A percentile compares a stretch with the other conserved stretches of the same genome.
Evolutionary conservation across 2,329 filamentous ascomycete genomes (phyloP).

Genomic region (Magnaporthiopsis incrustans): DNA sequence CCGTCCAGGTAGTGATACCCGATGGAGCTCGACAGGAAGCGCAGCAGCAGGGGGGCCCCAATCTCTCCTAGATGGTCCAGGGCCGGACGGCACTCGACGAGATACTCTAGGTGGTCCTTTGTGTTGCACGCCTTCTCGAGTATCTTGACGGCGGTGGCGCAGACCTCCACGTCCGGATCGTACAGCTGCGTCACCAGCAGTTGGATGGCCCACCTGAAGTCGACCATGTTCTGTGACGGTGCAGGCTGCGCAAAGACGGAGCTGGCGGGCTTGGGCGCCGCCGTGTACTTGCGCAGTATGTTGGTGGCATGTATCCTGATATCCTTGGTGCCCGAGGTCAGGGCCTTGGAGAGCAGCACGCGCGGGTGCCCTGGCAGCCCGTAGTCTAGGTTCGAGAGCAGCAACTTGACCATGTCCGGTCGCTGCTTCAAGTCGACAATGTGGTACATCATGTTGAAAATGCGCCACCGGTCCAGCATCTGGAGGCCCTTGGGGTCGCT

Average conservation of each 20-base stretch:
- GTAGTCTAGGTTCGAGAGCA: slow-evolving; percentile 90
- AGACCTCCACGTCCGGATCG: slow-evolving; percentile 94
- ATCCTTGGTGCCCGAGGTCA: slow-evolving; percentile 85
- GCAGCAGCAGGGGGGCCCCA: slow-evolving; percentile 81
- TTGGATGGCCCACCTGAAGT: slow-evolving; percentile 93
- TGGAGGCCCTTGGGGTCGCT: slow-evolving; percentile 74
- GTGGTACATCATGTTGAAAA: slow-evolving; percentile 99
- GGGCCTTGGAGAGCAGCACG: slow-evolving; percentile 85
- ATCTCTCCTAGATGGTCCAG: slow-evolving; percentile 96
- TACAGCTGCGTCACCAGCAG: slow-evolving; percentile 97
- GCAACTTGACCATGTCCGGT: slow-evolving; percentile 80
- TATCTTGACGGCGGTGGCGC: slow-evolving; percentile 92
- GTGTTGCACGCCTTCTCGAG: slow-evolving; percentile 95
- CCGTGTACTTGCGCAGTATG: slow-evolving; percentile 79
- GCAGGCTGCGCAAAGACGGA: slow-evolving; percentile 14
- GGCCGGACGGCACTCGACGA: slow-evolving; percentile 90
- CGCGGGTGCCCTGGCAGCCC: slow-evolving; percentile 80
- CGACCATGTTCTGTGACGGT: slow-evolving; percentile 37
- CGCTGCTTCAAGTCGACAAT: slow-evolving; percentile 87
- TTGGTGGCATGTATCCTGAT: slow-evolving; percentile 88
- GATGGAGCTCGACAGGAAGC: slow-evolving; percentile 91
- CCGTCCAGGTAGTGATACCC: slow-evolving; percentile 97
- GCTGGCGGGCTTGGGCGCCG: slow-evolving; percentile 33
- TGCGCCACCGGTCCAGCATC: slow-evolving; percentile 92
- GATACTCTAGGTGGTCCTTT: slow-evolving; percentile 84